phyloP scores from a whole-genome alignment of 805 yeast species.

The Cyberlindnera americana region DNA sequence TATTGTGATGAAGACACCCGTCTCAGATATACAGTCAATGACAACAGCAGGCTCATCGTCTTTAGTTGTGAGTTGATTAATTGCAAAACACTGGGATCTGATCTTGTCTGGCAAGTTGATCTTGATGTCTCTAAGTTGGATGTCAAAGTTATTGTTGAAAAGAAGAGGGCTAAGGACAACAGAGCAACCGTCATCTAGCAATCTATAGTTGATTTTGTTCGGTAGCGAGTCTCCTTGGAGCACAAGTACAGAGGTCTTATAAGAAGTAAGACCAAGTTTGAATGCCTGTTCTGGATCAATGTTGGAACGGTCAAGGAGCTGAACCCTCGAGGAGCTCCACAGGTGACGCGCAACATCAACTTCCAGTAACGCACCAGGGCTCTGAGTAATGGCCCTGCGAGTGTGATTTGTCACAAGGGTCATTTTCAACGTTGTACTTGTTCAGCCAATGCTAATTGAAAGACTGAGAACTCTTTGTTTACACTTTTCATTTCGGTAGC shows the following conservation, averaged over 20 bases:
- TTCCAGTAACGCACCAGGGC: constrained; percentile 9
- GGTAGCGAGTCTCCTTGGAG: constrained; percentile 34
- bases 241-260: constrained; percentile 26
- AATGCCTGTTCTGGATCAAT: constrained; percentile 24
- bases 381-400: constrained; percentile 7
- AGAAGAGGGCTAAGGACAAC: constrained; percentile 22
- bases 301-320: too few relatives aligned
- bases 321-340: constrained; percentile 19
- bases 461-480: constrained; percentile 5
- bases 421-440: too few relatives aligned
- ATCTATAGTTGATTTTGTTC: constrained; percentile 27
- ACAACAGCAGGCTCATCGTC: constrained; percentile 31
- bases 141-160: constrained; percentile 23
- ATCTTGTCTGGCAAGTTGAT: constrained; percentile 38
- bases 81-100: constrained; percentile 34
- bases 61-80: constrained; percentile 30
- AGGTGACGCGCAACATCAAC: constrained; percentile 25
- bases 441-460: too few relatives aligned
- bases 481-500: too few relatives aligned
- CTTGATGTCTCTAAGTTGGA: constrained; percentile 20
- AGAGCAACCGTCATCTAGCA: constrained; percentile 18
- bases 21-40: constrained; percentile 52
- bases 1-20: constrained; percentile 50
- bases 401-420: constrained; percentile 13
- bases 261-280: constrained; percentile 15